Base-by-base conservation (phyloP, 768 basidiomycete species). In the Serendipita indica region DNA sequence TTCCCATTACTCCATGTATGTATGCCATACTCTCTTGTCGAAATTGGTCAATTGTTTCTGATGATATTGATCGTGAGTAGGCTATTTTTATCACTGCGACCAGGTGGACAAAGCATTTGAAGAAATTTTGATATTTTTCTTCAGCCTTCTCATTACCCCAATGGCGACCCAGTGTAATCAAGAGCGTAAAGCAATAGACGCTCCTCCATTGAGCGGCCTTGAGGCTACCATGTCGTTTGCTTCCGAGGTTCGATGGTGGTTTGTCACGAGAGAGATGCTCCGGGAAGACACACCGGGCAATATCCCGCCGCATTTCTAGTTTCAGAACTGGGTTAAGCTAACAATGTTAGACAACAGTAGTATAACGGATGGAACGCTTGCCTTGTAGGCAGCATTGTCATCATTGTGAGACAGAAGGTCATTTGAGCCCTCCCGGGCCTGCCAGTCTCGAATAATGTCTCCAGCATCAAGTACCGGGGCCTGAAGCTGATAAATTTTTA, bases 161-260 rank as follows among this genome's bases (percentile, higher is more conserved):
- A 3, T 72, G 59, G 20, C 64, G 63, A 3, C 62, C 63, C 0
- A 73, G 64, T 1, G 64, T 67, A 3, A 72, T 63, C 13, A 57
- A 10, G 18, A 33, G 16, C 54, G 33, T 33, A 57, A 33, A 20
- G 16, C 18, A 57, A n/a, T n/a, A 14, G 14, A 20, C 33, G 0
- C 61, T 59, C 14, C 65, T 57, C 70, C 70, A 72, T 35, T 72
- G 65, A 58, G 70, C 68, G 2, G 70, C 70, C 33, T 67, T 70
- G 2, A 72, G 62, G 49, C 70, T 73, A 1, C 71, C 66, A n/a
- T 39, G 64, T 37, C n/a, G 35, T n/a, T 37, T 37, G 10, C 10
- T 10, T n/a, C 35, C 35, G 10, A 37, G n/a, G n/a, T 37, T 37
- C n/a, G 10, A 10, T 10, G 35, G 35, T 37, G 35, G 35, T 10